Evolutionary conservation across 805 yeast species (phyloP).

Genomic region (Trichomonascus vanleenenianus): DNA sequence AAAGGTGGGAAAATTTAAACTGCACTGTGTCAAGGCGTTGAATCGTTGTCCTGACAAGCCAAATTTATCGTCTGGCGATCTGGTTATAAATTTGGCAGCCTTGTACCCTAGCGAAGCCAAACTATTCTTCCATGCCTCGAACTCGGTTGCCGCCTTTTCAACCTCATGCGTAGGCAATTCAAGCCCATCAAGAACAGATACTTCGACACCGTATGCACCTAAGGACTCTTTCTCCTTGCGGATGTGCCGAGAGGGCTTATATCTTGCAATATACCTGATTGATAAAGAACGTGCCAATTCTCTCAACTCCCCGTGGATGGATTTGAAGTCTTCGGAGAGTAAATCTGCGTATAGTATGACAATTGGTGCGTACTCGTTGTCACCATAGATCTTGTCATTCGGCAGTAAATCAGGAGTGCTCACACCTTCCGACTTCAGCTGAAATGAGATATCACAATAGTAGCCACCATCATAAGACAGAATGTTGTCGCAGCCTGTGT

Average conservation of each 20-base stretch:
- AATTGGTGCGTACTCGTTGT: constrained; percentile 38
- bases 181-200: no score
- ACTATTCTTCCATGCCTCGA: no score
- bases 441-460: constrained; percentile 71
- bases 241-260: constrained; percentile 43
- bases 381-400: constrained; percentile 63
- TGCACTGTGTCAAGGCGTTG: no score
- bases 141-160: no score
- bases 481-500: constrained; percentile 38
- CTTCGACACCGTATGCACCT: constrained; percentile 59
- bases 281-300: no score
- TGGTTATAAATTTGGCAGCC: no score
- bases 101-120: no score
- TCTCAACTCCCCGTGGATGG: constrained; percentile 53
- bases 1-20: constrained; percentile 52
- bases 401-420: constrained; percentile 26
- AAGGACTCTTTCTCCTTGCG: constrained; percentile 25
- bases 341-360: constrained; percentile 64
- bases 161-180: no score
- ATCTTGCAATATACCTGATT: constrained; percentile 68
- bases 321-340: constrained; percentile 39
- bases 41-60: no score
- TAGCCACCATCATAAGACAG: constrained; percentile 42
- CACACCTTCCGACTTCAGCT: constrained; percentile 47
- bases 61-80: no score